Evolutionary conservation across 2,329 filamentous ascomycete genomes (phyloP).

Genomic region (Colletotrichum cordylinicola): DNA sequence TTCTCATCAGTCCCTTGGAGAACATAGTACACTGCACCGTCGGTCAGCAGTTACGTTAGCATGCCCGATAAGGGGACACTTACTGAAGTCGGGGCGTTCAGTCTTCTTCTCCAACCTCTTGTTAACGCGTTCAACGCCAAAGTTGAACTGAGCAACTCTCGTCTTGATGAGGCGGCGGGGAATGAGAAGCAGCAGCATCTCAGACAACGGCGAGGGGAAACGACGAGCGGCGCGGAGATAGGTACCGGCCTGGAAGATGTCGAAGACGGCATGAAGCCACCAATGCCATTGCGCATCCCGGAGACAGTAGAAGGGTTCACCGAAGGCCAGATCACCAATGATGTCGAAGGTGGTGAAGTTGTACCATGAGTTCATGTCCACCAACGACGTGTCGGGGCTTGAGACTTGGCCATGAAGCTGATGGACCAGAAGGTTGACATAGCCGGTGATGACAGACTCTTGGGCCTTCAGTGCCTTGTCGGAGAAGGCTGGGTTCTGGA

Average conservation of each 20-base stretch:
- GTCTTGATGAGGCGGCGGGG: constrained; percentile 15
- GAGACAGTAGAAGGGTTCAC: constrained; percentile 33
- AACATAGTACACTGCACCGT: background rate
- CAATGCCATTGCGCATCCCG: constrained; percentile 27
- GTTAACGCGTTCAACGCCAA: constrained; percentile 11
- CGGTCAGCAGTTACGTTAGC: background rate
- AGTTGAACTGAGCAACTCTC: constrained; percentile 12
- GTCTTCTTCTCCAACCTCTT: constrained; percentile 2
- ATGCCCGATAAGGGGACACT: background rate
- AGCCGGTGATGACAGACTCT: constrained; percentile 30
- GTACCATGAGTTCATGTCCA: constrained; percentile 32
- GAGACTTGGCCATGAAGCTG: constrained; percentile 20
- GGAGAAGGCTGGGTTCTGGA: constrained; percentile 34
- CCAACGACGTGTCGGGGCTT: background rate
- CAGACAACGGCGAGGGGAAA: constrained; percentile 5
- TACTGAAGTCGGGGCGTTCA: constrained; percentile 10
- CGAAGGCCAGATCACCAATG: constrained; percentile 34
- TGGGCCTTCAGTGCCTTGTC: constrained; percentile 34
- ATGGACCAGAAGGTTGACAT: constrained; percentile 31
- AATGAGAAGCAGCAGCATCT: constrained; percentile 9
- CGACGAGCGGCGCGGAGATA: constrained; percentile 14
- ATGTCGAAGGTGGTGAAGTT: constrained; percentile 35
- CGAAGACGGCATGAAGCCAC: constrained; percentile 32
- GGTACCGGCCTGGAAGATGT: constrained; percentile 17
- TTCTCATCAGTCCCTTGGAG: constrained; percentile 11